These are phyloP conservation scores for Jaminaea rosea DNA, from an alignment of 1,284 basidiomycete species.

Conservation along the genomic window DNA sequence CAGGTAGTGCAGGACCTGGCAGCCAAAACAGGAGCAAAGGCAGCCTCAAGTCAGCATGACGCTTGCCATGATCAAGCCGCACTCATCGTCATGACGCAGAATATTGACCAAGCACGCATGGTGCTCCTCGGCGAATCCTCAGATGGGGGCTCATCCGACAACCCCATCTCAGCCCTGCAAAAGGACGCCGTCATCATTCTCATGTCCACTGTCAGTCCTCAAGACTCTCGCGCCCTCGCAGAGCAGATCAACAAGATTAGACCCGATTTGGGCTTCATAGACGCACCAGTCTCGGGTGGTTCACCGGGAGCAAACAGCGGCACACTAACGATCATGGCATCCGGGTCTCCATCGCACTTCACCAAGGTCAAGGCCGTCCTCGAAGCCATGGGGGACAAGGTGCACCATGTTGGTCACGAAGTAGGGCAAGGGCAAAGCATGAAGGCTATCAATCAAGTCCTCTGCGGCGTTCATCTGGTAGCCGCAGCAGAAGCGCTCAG, in stretches of 20 bases:
- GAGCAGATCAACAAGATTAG: constrained; percentile 18
- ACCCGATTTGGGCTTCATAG: constrained; percentile 37
- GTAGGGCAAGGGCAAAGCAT: constrained; percentile 25
- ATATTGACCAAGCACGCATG: constrained; percentile 10
- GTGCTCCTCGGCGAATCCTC: constrained; percentile 3
- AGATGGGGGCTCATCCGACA: not conserved
- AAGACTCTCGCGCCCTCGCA: constrained; percentile 23
- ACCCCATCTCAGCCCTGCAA: constrained; percentile 8
- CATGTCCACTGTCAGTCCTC: constrained; percentile 48
- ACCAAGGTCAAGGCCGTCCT: constrained; percentile 35
- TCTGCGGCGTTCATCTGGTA: constrained; percentile 46
- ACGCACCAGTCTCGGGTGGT: constrained; percentile 47
- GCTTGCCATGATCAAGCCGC: constrained; percentile 3
- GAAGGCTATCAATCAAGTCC: constrained; percentile 41
- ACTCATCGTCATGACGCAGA: constrained; percentile 15
- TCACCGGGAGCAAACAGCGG: constrained; percentile 36
- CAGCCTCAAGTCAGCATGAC: constrained; percentile 1
- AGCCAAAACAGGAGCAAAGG: not conserved
- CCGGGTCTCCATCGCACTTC: constrained; percentile 26
- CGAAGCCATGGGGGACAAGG: constrained; percentile 29
- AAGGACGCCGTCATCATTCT: constrained; percentile 42
- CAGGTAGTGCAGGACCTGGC: constrained; percentile 4
- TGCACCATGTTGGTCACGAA: constrained; percentile 44
- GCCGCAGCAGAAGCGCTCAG: constrained; percentile 47
- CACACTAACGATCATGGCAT: constrained; percentile 46